These are phyloP conservation scores for Trichoderma semiorbis DNA, from an alignment of 2,329 filamentous ascomycete genomes.

Conservation along the genomic window DNA sequence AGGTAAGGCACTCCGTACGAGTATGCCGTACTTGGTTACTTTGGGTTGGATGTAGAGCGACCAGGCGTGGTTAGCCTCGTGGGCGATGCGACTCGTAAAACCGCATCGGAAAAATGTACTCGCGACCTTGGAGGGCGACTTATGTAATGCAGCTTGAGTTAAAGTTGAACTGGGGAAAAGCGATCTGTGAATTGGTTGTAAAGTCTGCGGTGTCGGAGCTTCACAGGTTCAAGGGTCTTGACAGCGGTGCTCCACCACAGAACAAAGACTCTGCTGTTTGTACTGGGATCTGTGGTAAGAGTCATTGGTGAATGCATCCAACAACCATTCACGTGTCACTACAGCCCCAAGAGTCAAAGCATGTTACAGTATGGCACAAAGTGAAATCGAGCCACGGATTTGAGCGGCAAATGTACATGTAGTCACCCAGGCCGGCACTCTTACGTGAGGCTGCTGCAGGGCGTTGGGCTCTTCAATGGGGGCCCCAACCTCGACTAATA, in stretches of 20 bases:
- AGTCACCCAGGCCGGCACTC: background rate
- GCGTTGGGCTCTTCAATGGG: background rate
- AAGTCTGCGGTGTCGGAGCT: constrained; percentile 12
- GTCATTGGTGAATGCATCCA: background rate
- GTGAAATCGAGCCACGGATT: background rate
- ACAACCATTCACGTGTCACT: background rate
- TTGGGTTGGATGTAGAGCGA: background rate
- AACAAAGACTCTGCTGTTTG: background rate
- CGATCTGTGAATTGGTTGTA: background rate
- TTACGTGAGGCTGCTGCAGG: background rate
- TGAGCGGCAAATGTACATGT: background rate
- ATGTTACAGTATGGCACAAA: background rate
- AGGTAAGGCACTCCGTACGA: background rate
- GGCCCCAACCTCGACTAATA: background rate
- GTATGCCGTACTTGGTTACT: background rate
- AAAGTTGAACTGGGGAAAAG: background rate
- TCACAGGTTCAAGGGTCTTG: background rate
- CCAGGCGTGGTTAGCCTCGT: background rate
- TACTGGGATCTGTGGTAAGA: background rate
- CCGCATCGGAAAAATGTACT: constrained; percentile 1
- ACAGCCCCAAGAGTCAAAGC: background rate
- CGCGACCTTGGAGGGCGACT: background rate
- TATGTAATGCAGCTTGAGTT: background rate
- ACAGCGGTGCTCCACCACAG: background rate
- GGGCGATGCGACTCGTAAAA: background rate